Percentiles rank a stretch among this genome's conserved stretches.
phyloP scores from a whole-genome alignment of 2,329 filamentous ascomycete species.

The Aschersonia sp. region DNA sequence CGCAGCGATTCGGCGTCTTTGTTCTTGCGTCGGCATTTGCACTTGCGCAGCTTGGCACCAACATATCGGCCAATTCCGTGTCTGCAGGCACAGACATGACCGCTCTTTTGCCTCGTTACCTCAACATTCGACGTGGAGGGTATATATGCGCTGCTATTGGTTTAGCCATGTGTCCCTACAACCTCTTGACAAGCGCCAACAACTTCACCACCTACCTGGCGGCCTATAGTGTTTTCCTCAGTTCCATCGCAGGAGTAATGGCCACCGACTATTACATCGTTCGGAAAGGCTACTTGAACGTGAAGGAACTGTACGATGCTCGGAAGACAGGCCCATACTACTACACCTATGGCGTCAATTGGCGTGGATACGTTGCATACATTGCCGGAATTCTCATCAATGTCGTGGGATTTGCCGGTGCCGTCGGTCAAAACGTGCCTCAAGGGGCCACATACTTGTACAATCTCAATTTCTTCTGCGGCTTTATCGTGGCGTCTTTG shows the following conservation, averaged over 20 bases:
- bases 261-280: slow-evolving; percentile 79
- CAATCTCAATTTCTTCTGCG: slow-evolving; percentile 80
- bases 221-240: slow-evolving; percentile 88
- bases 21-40: slow-evolving; percentile 57
- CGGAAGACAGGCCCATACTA: slow-evolving; percentile 56
- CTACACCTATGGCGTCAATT: slow-evolving; percentile 60
- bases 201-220: slow-evolving; percentile 86
- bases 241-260: slow-evolving; percentile 85
- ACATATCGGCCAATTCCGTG: slow-evolving; percentile 77
- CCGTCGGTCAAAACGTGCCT: slow-evolving; percentile 58
- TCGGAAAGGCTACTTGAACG: slow-evolving; percentile 65
- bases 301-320: slow-evolving; percentile 67
- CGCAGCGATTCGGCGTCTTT: slow-evolving; percentile 61
- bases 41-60: slow-evolving; percentile 72
- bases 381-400: slow-evolving; percentile 76
- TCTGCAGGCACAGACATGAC: slow-evolving; percentile 75
- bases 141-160: slow-evolving; percentile 74
- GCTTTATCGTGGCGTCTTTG: slow-evolving; percentile 54
- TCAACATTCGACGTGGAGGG: slow-evolving; percentile 76
- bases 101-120: slow-evolving; percentile 61
- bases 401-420: slow-evolving; percentile 80
- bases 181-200: slow-evolving; percentile 59
- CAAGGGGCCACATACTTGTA: slow-evolving; percentile 74
- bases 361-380: slow-evolving; percentile 74
- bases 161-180: slow-evolving; percentile 78